Conservation (phyloP, 1,284 basidiomycete species). For the Leccinum huronense region DNA sequence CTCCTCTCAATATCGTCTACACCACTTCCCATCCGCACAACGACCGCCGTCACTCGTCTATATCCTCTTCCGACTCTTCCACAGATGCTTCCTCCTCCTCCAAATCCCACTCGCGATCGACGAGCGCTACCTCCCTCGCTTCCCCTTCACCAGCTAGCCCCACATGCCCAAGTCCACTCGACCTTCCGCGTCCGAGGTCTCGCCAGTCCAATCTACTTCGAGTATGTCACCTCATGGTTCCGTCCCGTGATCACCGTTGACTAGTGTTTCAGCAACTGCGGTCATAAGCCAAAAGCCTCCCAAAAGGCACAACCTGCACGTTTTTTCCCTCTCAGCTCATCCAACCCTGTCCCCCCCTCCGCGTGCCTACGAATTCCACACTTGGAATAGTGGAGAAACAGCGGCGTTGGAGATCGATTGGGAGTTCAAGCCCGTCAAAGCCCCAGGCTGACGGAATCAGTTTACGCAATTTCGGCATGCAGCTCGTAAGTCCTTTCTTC, state of each 20-base stretch:
- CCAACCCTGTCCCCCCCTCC: slow-evolving; percentile 25
- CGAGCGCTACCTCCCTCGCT: slow-evolving; percentile 31
- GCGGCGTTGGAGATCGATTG: slow-evolving; percentile 40
- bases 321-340: slow-evolving; percentile 49
- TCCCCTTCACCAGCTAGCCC: slow-evolving; percentile 23
- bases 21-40: slow-evolving; percentile 9
- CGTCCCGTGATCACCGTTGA: slow-evolving; percentile 8
- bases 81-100: slow-evolving; percentile 26
- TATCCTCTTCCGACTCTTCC: slow-evolving; percentile 23
- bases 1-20: slow-evolving; percentile 22
- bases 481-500: slow-evolving; percentile 57
- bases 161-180: slow-evolving; percentile 13
- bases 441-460: slow-evolving; percentile 68
- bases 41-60: slow-evolving; percentile 23
- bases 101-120: slow-evolving; percentile 31
- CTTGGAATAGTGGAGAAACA: slow-evolving; percentile 22
- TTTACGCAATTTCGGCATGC: slow-evolving; percentile 79
- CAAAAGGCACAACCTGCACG: slow-evolving; percentile 42
- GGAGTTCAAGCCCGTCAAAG: slow-evolving; percentile 63
- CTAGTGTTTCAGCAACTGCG: slow-evolving; percentile 9
- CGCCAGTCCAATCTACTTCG: slow-evolving; percentile 5
- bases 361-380: slow-evolving; percentile 24
- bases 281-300: slow-evolving; percentile 12
- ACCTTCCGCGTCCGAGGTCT: slow-evolving; percentile 11
- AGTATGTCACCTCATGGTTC: slow-evolving; percentile 9